Conservation (phyloP, 2,329 filamentous ascomycete species). For the Paraphoma sp. region DNA sequence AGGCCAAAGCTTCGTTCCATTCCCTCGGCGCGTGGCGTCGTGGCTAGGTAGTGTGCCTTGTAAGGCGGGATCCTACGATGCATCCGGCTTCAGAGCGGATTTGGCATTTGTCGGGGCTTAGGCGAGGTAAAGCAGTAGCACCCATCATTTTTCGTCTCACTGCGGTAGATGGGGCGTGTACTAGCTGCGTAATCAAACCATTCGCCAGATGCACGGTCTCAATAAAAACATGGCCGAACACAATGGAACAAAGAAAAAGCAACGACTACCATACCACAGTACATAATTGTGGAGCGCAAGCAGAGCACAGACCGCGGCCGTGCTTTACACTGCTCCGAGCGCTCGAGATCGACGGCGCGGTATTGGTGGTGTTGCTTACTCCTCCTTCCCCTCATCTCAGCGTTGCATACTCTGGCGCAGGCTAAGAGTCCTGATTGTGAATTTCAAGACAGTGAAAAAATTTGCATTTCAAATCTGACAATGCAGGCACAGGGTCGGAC, state of each 20-base stretch:
- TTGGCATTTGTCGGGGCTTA: too few relatives aligned
- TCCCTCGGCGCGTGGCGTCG: background rate
- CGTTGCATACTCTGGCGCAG: too few relatives aligned
- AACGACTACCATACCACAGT: background rate
- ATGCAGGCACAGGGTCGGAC: background rate
- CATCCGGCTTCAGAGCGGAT: too few relatives aligned
- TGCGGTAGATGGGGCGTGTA: too few relatives aligned
- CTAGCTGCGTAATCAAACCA: too few relatives aligned
- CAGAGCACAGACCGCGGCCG: too few relatives aligned
- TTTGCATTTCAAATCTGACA: background rate
- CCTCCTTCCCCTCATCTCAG: background rate
- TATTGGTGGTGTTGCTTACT: background rate
- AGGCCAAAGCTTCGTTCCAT: background rate
- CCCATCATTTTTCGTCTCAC: too few relatives aligned
- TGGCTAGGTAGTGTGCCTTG: conserved; percentile 1
- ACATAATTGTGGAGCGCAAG: background rate
- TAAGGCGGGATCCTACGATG: background rate
- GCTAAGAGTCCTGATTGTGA: background rate
- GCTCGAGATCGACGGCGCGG: too few relatives aligned
- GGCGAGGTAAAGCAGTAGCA: too few relatives aligned
- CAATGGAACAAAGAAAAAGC: background rate
- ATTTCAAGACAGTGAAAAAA: background rate
- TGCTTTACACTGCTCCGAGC: too few relatives aligned
- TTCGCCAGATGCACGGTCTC: background rate
- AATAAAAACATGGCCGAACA: background rate